phyloP scores from a whole-genome alignment of 1,139 yeast genomes.

The Candida glucosophila region DNA sequence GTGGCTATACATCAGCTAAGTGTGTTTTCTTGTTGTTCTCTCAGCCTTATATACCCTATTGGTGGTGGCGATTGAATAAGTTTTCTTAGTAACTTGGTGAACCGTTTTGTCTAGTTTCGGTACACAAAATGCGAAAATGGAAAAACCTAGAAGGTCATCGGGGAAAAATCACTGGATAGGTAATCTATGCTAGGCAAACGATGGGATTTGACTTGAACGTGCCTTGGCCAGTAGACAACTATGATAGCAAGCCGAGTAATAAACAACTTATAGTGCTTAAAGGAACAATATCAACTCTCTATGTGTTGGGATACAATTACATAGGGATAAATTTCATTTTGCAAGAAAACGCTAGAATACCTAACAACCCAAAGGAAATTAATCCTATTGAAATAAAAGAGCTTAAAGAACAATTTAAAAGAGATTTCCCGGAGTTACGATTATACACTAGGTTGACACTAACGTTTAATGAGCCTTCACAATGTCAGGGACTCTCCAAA shows the following conservation, averaged over 20 bases:
- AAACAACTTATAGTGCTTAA: slow-evolving; percentile 36
- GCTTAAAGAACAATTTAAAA: slow-evolving; percentile 14
- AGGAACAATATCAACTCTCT: slow-evolving; percentile 46
- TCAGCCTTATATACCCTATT: too few species aligned
- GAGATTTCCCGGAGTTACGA: slow-evolving; percentile 34
- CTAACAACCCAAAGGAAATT: slow-evolving; percentile 26
- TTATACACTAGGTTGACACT: slow-evolving; percentile 70
- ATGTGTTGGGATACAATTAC: slow-evolving; percentile 60
- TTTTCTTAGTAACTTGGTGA: neutral
- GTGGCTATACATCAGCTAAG: too few species aligned
- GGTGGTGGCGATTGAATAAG: too few species aligned
- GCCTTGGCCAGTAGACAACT: slow-evolving; percentile 64
- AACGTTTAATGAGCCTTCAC: slow-evolving; percentile 67
- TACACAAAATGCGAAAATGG: neutral
- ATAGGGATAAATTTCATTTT: slow-evolving; percentile 65
- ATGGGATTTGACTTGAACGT: slow-evolving; percentile 65
- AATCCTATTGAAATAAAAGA: slow-evolving; percentile 29
- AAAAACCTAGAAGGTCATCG: neutral
- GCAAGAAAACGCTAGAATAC: slow-evolving; percentile 49
- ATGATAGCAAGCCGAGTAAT: slow-evolving; percentile 28
- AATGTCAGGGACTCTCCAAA: slow-evolving; percentile 61
- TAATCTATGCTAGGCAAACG: slow-evolving; percentile 1
- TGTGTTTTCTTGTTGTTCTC: too few species aligned
- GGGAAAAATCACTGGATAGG: too few species aligned
- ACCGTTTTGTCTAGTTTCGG: neutral